phyloP scores from a whole-genome alignment of 208 protist genomes.

The Acanthamoeba royreba region DNA sequence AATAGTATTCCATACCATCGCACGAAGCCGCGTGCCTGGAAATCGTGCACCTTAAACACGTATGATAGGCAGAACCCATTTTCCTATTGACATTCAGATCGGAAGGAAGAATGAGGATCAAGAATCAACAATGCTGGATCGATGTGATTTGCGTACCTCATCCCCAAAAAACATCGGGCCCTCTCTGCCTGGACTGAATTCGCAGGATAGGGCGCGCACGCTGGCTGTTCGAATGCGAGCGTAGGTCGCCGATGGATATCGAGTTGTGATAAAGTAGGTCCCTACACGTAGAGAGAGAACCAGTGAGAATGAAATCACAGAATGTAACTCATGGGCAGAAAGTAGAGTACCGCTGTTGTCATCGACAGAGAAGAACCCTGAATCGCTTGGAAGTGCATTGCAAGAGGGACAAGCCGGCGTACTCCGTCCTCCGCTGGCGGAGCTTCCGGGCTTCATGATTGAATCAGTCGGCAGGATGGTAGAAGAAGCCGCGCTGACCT shows the following conservation, averaged over 20 bases:
- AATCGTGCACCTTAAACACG: constrained; percentile 26
- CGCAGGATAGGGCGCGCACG: neutral
- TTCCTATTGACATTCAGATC: neutral
- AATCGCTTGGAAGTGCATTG: neutral
- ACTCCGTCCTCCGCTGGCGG: neutral
- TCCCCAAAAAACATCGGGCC: constrained; percentile 28
- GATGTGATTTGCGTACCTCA: neutral
- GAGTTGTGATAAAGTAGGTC: neutral
- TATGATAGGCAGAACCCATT: constrained; percentile 31
- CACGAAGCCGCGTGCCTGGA: constrained; percentile 34
- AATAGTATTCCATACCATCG: constrained; percentile 37
- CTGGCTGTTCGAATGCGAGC: constrained; percentile 6
- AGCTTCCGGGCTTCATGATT: neutral
- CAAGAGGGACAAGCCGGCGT: neutral
- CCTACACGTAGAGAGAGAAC: neutral
- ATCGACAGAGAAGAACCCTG: constrained; percentile 30
- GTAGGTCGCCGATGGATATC: neutral
- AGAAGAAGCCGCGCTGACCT: neutral
- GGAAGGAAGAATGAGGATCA: neutral
- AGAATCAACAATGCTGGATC: too few species aligned
- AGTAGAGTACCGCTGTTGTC: neutral
- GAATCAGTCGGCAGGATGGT: neutral
- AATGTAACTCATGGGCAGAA: neutral
- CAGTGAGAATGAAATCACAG: neutral
- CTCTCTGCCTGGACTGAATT: constrained; percentile 13